These are phyloP conservation scores for Cryoendolithus antarcticus DNA, from an alignment of 2,329 filamentous ascomycete genomes.

Conservation along the genomic window DNA sequence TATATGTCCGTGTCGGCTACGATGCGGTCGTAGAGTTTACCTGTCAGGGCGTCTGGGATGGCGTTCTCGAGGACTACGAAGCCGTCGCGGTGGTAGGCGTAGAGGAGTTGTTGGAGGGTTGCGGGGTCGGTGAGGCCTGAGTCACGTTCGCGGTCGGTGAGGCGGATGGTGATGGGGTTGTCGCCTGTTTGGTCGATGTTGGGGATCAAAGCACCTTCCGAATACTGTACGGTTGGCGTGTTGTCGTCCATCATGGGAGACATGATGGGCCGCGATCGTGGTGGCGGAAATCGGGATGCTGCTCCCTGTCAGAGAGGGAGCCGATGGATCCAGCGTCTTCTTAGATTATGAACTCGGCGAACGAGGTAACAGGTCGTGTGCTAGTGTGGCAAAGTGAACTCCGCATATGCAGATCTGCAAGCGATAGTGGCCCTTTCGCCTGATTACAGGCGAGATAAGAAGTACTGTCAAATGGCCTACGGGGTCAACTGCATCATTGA, in stretches of 20 bases:
- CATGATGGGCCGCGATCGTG: neutral
- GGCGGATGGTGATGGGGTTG: constrained; percentile 6
- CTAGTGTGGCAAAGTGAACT: no score
- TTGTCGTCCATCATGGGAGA: neutral
- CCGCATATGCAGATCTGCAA: no score
- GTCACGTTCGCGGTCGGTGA: constrained; percentile 6
- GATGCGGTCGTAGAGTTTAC: constrained; percentile 10
- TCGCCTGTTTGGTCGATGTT: constrained; percentile 5
- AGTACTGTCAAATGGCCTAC: no score
- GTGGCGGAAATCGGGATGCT: no score
- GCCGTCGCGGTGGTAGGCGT: constrained; percentile 19
- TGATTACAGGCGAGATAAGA: no score
- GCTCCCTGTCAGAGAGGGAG: no score
- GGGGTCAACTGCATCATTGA: no score
- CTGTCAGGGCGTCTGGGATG: constrained; percentile 10
- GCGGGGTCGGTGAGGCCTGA: constrained; percentile 4
- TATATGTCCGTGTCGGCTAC: constrained; percentile 8
- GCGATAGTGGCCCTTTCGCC: no score
- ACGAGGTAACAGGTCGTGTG: no score
- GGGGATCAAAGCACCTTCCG: constrained; percentile 6
- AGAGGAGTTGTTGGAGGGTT: constrained; percentile 7
- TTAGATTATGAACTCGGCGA: no score
- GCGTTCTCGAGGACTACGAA: constrained; percentile 23
- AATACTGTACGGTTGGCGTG: neutral
- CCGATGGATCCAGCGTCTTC: no score